Evolutionary conservation across 2,329 filamentous ascomycete genomes (phyloP).

Genomic region (Ceratocystis harringtonii): DNA sequence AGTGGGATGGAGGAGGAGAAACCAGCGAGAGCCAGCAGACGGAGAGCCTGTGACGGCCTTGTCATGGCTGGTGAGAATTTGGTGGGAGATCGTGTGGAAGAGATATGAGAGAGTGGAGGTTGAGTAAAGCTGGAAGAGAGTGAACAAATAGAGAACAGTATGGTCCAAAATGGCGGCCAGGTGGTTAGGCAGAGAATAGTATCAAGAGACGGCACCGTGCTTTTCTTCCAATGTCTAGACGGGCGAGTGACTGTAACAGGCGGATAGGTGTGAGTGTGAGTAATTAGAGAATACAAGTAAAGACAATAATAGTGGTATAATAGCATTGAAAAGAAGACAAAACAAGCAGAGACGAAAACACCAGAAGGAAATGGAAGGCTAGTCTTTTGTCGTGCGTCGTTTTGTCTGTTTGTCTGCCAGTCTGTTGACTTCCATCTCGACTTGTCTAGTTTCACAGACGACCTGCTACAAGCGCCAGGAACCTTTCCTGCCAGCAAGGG

Average conservation of each 20-base stretch:
- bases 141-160: neutral
- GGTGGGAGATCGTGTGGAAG: slow-evolving; percentile 19
- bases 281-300: neutral
- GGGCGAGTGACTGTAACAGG: neutral
- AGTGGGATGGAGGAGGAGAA: slow-evolving; percentile 24
- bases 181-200: neutral
- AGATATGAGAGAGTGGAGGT: neutral
- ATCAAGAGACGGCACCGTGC: neutral
- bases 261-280: neutral
- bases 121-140: neutral
- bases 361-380: neutral
- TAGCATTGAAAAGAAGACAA: neutral
- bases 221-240: neutral
- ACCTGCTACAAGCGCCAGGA: neutral
- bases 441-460: neutral
- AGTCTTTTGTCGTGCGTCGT: neutral
- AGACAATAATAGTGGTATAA: neutral
- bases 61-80: slow-evolving; percentile 20
- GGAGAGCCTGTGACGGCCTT: slow-evolving; percentile 23
- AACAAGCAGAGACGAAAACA: neutral
- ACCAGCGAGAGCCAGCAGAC: slow-evolving; percentile 26
- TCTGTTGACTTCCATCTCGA: neutral
- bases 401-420: neutral
- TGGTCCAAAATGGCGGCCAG: neutral
- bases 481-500: neutral